These are phyloP conservation scores for Ammopiptanthus mongolicus DNA, from an alignment of 306 rosid genomes.

Conservation along the genomic window DNA sequence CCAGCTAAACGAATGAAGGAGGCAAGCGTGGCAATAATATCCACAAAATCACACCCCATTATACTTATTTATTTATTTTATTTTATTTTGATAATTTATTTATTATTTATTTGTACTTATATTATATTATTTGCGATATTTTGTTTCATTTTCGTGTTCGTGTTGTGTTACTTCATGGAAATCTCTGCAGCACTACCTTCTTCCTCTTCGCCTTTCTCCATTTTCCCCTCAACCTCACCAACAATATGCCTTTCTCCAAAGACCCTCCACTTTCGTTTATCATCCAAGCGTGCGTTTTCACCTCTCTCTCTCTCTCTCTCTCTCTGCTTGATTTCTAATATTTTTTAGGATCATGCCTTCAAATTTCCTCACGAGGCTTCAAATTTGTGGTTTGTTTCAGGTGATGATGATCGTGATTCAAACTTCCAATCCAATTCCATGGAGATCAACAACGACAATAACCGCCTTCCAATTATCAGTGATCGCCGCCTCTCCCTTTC, in stretches of 20 bases:
- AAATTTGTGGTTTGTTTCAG: slow-evolving; percentile 25
- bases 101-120: too few relatives aligned
- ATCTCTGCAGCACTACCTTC: slow-evolving; percentile 42
- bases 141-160: too few relatives aligned
- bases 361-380: not conserved
- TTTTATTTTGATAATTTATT: too few relatives aligned
- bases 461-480: slow-evolving; percentile 45
- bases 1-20: too few relatives aligned
- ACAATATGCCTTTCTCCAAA: slow-evolving; percentile 20
- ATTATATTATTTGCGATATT: too few relatives aligned
- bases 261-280: slow-evolving; percentile 34
- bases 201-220: slow-evolving; percentile 44
- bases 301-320: not conserved
- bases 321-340: not conserved
- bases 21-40: too few relatives aligned
- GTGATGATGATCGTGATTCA: slow-evolving; percentile 49
- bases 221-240: slow-evolving; percentile 34
- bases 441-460: slow-evolving; percentile 17
- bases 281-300: slow-evolving; percentile 63
- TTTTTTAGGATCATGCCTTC: not conserved
- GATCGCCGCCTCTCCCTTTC: slow-evolving; percentile 68
- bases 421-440: slow-evolving; percentile 45
- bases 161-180: slow-evolving; percentile 33
- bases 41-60: too few relatives aligned
- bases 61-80: too few relatives aligned